Evolutionary conservation across 129 eudicot genomes (phyloP), one percentile per base, ranked within the genome.

Genomic region (Silybum marianum): DNA sequence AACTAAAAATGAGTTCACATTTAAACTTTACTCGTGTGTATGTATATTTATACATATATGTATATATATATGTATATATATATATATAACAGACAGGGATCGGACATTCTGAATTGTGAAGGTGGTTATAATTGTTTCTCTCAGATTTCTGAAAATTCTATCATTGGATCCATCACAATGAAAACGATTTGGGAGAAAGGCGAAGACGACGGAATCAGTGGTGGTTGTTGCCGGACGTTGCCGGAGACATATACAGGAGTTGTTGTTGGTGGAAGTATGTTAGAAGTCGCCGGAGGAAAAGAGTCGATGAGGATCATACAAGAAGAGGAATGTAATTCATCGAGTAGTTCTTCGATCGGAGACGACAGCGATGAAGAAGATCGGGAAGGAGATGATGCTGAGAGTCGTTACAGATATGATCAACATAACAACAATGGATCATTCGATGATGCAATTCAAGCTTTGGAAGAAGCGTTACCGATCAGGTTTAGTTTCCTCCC

Each of bases 361-460:
- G 70, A 86, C 1, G 71, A 86, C 42, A 86, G 88, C 38, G 88
- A 85, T 14, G 82, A 48, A 25, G 82, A 48, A 25, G 82, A 85
- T 60, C 71, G 46, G n/a, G 85, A 81, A 16, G 88, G 65, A 12
- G 84, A 78, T 28, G 30, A 28, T 24, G 80, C 18, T 46, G 76
- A 85, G 73, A 72, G 76, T 81, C 71, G 44, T 7, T 71, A 72
- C 32, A 9, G 9, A 26, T 54, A n/a, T 42, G 81, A 65, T 73
- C 73, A 71, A 19, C 25, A 67, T 66, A 66, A 67, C 44, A 42
- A 36, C 24, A 58, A 54, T 78, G 83, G 86, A 72, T 78, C 81
- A 2, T 85, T 85, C 70, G 88, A 84, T 73, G 84, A 82, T 86
- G 88, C 88, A 21, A 86, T 86, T 73, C 84, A 78, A 24, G 88